Conservation (phyloP, 805 yeast genomes). For the Yamadazyma insecticola region DNA sequence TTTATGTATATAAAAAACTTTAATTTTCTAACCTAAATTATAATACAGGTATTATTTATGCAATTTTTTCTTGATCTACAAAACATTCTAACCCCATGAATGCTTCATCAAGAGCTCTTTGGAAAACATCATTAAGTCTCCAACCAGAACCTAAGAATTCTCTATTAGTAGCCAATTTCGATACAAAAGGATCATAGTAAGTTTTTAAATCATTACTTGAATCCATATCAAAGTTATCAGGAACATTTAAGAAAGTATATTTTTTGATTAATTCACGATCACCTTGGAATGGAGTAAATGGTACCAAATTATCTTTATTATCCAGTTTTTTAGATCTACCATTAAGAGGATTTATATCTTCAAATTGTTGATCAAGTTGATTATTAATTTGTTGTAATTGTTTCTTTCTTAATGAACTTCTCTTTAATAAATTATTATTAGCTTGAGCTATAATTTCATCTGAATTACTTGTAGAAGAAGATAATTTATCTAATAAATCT, state of each 20-base stretch:
- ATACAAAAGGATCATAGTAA: constrained; percentile 43
- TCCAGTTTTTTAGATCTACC: too few relatives aligned
- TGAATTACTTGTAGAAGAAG: constrained; percentile 27
- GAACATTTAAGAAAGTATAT: constrained; percentile 39
- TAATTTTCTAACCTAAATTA: background rate
- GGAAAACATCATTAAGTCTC: constrained; percentile 62
- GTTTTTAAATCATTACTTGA: constrained; percentile 37
- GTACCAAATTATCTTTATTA: constrained; percentile 28
- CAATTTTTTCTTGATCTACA: constrained; percentile 43
- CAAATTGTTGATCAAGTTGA: constrained; percentile 43
- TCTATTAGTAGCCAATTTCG: constrained; percentile 48
- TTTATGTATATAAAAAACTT: background rate
- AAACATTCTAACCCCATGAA: constrained; percentile 86
- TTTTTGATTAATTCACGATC: constrained; percentile 60
- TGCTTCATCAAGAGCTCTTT: constrained; percentile 79
- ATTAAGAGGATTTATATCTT: constrained; percentile 23
- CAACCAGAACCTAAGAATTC: constrained; percentile 86
- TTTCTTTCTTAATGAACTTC: constrained; percentile 60
- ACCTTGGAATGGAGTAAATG: constrained; percentile 94
- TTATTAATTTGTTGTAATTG: constrained; percentile 57
- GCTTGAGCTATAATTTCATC: constrained; percentile 39
- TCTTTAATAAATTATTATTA: constrained; percentile 43
- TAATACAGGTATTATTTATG: background rate
- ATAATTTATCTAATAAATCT: constrained; percentile 36
- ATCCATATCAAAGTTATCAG: constrained; percentile 10